Base-by-base conservation (phyloP, 2,329 filamentous ascomycete genomes). In the Paramyrothecium sp. region DNA sequence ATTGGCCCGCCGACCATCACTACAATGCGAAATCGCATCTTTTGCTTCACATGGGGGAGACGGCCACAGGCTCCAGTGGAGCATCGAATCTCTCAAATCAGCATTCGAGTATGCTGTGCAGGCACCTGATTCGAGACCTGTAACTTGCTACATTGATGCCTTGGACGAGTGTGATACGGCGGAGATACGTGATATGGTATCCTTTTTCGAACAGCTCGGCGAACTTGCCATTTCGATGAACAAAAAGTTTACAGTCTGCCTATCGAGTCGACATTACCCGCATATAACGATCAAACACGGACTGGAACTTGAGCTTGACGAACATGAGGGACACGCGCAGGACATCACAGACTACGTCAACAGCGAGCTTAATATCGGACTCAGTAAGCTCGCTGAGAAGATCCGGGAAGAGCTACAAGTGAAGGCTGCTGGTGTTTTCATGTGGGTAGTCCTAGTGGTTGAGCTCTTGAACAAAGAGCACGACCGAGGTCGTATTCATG, bases 241-340 rank as follows among this genome's bases (percentile, higher is more conserved):
- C 0, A 58, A 63, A 3, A 20, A 52, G 2, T 63, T 81, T 4
- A 62, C 61, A 1, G 62, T 77, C 2, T 79, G 73, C 56, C 71
- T 80, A 16, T 75, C 78, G 0, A 81, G 77, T 59, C 68, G 80
- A 1, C 75, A 78, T 51, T 81, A 80, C 50, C 78, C 78, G 1
- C 54, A 73, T 12, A 73, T 81, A 52, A 67, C 57, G 0, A 61
- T 74, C 22, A 23, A 54, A 10, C 66, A 62, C 1, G 69, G 69
- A 7, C 55, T 68, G 1, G 16, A 57, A 58, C 49, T 73, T 8
- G 53, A 56, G 0, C 51, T 73, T 2, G 70, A 73, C 21, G 34
- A 55, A 0, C 64, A 68, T 33, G 3, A 21, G 10, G 66, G 63
- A 10, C 68, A 72, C 41, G 41, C 54, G 1, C 8, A 60, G 4